These are phyloP conservation scores for Apiospora phragmitis DNA, from an alignment of 2,329 filamentous ascomycete genomes.

Conservation along the genomic window DNA sequence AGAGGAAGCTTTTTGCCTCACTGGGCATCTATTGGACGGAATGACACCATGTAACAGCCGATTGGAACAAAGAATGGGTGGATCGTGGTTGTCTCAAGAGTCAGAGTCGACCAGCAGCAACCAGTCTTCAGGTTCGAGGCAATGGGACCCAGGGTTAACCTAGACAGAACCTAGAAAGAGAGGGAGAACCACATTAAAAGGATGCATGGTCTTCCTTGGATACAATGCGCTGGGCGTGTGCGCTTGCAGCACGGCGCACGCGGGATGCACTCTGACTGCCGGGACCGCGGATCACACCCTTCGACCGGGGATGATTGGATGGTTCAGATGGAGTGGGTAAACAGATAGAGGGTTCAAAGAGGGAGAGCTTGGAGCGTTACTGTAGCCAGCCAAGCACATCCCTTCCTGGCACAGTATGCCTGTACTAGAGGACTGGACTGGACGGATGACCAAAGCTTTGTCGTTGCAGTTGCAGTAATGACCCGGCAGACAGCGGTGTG, in stretches of 20 bases:
- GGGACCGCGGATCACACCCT: conserved; percentile 4
- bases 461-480: background rate
- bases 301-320: conserved; percentile 2
- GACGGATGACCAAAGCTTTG: background rate
- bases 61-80: background rate
- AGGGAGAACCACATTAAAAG: background rate
- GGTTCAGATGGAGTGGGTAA: background rate
- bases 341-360: background rate
- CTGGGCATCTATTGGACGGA: background rate
- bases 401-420: background rate
- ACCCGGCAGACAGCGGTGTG: background rate
- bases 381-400: background rate
- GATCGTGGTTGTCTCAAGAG: background rate
- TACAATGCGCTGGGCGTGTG: background rate
- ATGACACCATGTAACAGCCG: background rate
- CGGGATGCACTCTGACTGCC: conserved; percentile 3
- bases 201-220: background rate
- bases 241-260: conserved; percentile 6
- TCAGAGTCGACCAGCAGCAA: background rate
- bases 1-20: background rate
- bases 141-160: background rate
- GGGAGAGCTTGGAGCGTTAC: background rate
- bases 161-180: no score
- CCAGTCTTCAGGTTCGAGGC: background rate
- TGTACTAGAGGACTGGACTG: background rate